A percentile compares a stretch with the other conserved stretches of the same genome.
phyloP scores from a whole-genome alignment of 306 rosid genomes.

The Medicago ruthenica region DNA sequence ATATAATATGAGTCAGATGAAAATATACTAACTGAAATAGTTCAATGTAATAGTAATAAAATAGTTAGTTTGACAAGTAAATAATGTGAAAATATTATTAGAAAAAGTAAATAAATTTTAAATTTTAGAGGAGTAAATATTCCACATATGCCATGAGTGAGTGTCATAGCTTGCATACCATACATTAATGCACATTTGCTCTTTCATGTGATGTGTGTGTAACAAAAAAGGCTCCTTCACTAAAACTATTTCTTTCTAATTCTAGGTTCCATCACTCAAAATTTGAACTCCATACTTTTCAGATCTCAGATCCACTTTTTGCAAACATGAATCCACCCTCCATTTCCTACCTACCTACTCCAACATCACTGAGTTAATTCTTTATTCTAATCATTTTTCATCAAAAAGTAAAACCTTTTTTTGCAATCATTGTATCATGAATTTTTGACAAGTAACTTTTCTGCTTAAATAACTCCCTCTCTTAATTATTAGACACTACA shows the following conservation, averaged over 20 bases:
- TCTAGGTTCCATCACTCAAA: conserved; percentile 38
- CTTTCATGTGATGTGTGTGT: conserved; percentile 43
- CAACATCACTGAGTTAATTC: conserved; percentile 29
- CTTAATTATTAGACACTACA: conserved; percentile 27
- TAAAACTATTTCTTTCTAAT: not conserved
- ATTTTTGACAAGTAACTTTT: conserved; percentile 43
- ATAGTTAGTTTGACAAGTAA: too few relatives aligned
- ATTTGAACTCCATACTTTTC: conserved; percentile 44
- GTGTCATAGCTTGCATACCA: conserved; percentile 6
- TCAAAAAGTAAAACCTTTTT: conserved; percentile 37
- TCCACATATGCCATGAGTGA: not conserved
- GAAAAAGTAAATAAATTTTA: too few relatives aligned
- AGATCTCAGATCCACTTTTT: conserved; percentile 55
- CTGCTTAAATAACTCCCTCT: conserved; percentile 7
- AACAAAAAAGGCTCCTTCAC: conserved; percentile 26
- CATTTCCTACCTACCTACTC: conserved; percentile 40
- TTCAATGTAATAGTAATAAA: not conserved
- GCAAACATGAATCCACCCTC: conserved; percentile 17
- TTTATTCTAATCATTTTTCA: conserved; percentile 29
- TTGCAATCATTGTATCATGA: conserved; percentile 28
- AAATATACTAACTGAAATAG: not conserved
- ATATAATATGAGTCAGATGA: too few relatives aligned
- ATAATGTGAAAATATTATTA: not conserved
- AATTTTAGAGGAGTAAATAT: too few relatives aligned
- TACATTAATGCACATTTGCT: conserved; percentile 35